Percentiles rank a stretch among this genome's conserved stretches.
Evolutionary conservation across 306 rosid genomes (phyloP).

Genomic region (Trichosanthes cucumerina): DNA sequence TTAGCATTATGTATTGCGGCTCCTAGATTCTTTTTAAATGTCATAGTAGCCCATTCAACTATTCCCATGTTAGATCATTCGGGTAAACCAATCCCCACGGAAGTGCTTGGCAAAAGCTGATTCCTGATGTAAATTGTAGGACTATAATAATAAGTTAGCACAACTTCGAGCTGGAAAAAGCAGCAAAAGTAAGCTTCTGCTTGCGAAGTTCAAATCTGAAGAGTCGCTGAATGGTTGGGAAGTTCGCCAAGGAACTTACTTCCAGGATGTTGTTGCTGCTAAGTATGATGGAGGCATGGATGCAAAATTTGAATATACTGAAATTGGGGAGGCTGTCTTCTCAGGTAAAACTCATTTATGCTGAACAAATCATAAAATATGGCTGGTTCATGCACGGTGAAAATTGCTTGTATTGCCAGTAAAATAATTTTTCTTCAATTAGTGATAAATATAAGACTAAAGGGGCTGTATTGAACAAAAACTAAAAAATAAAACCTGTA

Average conservation of each 20-base stretch:
- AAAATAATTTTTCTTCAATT: background rate
- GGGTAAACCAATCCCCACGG: background rate
- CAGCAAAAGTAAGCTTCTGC: conserved; percentile 80
- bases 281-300: conserved; percentile 99
- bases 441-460: background rate
- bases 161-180: conserved; percentile 92
- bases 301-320: conserved; percentile 77
- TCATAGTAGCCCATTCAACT: background rate
- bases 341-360: conserved; percentile 40
- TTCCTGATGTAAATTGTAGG: conserved; percentile 42
- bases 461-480: background rate
- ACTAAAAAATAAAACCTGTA: background rate
- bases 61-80: background rate
- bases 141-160: conserved; percentile 77
- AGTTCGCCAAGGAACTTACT: conserved; percentile 75
- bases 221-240: conserved; percentile 81
- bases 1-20: background rate
- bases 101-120: background rate
- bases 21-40: background rate
- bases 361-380: background rate
- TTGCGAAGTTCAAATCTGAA: conserved; percentile 62
- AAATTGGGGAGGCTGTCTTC: conserved; percentile 64
- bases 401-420: background rate
- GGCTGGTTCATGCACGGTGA: background rate
- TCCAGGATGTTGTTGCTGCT: conserved; percentile 70